Base-by-base conservation (phyloP, 2,329 filamentous ascomycete species). In the Ambrosiella xylebori region DNA sequence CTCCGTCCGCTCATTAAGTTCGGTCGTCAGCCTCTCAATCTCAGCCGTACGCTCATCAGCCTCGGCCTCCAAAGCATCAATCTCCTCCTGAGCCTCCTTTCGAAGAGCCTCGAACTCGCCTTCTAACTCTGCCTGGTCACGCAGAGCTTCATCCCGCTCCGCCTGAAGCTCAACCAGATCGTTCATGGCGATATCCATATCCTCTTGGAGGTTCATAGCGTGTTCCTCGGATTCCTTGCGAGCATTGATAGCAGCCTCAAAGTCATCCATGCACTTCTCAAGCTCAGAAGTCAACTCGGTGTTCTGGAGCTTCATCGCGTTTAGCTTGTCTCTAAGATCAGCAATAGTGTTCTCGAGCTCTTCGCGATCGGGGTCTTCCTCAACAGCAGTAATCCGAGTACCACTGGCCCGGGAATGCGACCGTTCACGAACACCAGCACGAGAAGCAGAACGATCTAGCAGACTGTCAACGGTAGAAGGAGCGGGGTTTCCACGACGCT, bases 391-490 rank as follows among this genome's bases (percentile, higher is more conserved):
- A n/a, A 76, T 74, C 19, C 81, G 76, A 1, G 84, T 85, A 59
- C 79, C 82, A 66, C 88, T 94, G 7, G 78, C 79, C 36, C 88
- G 77, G 2, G 89, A 95, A 17, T 79, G 79, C 0, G 88, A 82
- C 58, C 90, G 78, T 61, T 83, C 80, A 62, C 85, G 78, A 1
- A 67, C 74, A 4, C 81, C 79, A 8, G 88, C 84, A 47, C 91
- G 82, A 2, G 91, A 96, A 11, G 90, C 88, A 0, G 91, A 96
- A n/a, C 93, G 82, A 61, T 97, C 93, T 38, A 97, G 79, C 49
- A 97, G 85, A 67, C 89, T 95, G 66, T 97, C 93, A 5, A 91
- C 82, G 1, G 88, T 80, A 0, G 80, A 81, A 0, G 78, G 76
- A 0, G 77, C 76, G 11, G 57, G 47, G 3, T 74, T 66, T 63